Evolutionary conservation across 2,329 filamentous ascomycete species (phyloP).

Genomic region (Uncinocarpus reesii): DNA sequence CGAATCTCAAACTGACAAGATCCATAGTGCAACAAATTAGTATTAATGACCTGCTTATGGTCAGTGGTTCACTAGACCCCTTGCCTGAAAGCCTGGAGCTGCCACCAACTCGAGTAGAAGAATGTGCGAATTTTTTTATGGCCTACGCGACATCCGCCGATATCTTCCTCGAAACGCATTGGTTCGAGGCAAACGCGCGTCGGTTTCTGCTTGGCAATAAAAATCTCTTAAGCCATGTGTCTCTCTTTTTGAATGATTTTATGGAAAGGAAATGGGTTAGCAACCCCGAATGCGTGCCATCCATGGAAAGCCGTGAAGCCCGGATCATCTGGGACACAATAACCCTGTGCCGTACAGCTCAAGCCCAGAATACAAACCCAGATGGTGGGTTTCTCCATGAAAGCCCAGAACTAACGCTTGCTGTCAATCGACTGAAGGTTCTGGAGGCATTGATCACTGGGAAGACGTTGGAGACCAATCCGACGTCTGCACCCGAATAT

Average conservation of each 20-base stretch:
- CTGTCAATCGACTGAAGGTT: conserved; percentile 60
- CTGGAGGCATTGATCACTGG: conserved; percentile 69
- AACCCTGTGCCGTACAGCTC: conserved; percentile 40
- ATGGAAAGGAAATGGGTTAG: conserved; percentile 30
- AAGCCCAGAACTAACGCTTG: conserved; percentile 53
- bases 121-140: conserved; percentile 61
- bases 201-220: conserved; percentile 46
- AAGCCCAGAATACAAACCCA: conserved; percentile 20
- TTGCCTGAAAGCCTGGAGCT: conserved; percentile 44
- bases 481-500: conserved; percentile 27
- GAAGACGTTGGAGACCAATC: conserved; percentile 48
- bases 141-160: conserved; percentile 67
- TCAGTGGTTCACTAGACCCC: conserved; percentile 51
- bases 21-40: conserved; percentile 53
- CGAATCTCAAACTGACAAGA: neutral
- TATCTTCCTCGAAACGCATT: conserved; percentile 68
- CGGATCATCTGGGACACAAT: conserved; percentile 52
- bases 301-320: conserved; percentile 46
- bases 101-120: conserved; percentile 44
- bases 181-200: conserved; percentile 57
- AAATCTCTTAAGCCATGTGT: conserved; percentile 55
- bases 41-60: conserved; percentile 61
- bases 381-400: conserved; percentile 28
- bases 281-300: conserved; percentile 30
- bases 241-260: conserved; percentile 49